Conservation (phyloP, 139 green algal genomes). For the Spirogloea muscicola region DNA sequence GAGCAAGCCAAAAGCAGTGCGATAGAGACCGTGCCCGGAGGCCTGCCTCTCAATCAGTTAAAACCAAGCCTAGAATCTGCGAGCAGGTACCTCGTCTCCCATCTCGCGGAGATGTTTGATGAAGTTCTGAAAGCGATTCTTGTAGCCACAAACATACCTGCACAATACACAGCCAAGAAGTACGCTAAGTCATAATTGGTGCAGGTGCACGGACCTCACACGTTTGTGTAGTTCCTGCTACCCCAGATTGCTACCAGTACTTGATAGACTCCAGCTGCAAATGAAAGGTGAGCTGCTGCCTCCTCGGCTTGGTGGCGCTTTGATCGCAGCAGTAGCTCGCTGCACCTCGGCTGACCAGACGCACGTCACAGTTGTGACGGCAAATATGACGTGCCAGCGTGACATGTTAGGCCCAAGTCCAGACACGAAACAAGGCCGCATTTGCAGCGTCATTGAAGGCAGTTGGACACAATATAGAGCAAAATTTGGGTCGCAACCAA, state of each 20-base stretch:
- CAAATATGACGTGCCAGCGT: neutral
- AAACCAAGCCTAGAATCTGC: too few species aligned
- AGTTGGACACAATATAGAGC: neutral
- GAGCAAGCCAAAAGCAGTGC: neutral
- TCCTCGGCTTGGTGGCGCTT: too few species aligned
- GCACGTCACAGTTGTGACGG: neutral
- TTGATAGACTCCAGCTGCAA: too few species aligned
- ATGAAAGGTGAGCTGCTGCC: too few species aligned
- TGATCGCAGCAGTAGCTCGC: too few species aligned
- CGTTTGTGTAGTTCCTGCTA: too few species aligned
- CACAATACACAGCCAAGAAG: slow-evolving; percentile 1
- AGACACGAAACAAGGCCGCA: neutral
- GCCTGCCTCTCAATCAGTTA: neutral
- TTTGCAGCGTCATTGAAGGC: neutral
- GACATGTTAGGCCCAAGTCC: neutral
- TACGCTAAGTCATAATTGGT: slow-evolving; percentile 3
- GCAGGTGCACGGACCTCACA: too few species aligned
- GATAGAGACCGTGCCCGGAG: neutral
- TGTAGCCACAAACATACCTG: slow-evolving; percentile 69
- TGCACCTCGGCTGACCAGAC: too few species aligned
- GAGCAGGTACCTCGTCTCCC: slow-evolving; percentile 79
- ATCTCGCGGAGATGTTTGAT: slow-evolving; percentile 74
- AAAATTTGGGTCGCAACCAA: neutral
- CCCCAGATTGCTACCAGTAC: too few species aligned
- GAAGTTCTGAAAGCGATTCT: slow-evolving; percentile 85